Conservation (phyloP, 1,284 basidiomycete species). For the Bjerkandera adusta region DNA sequence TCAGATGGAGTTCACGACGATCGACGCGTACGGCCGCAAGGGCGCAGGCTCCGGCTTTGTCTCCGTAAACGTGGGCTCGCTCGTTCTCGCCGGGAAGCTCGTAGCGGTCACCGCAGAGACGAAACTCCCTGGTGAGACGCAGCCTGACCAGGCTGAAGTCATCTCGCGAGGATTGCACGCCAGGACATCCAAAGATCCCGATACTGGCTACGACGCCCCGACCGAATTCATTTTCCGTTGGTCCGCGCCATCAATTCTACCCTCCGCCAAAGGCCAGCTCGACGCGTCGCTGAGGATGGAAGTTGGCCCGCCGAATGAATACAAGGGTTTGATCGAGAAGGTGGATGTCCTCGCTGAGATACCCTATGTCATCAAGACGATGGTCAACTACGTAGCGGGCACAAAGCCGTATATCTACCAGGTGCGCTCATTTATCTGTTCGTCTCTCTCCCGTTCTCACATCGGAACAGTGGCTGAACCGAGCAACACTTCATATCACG, state of each 20-base stretch:
- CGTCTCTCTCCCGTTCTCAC: slow-evolving; percentile 29
- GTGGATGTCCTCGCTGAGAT: slow-evolving; percentile 97
- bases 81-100: slow-evolving; percentile 79
- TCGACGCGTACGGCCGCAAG: slow-evolving; percentile 68
- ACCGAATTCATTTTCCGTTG: slow-evolving; percentile 74
- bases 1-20: slow-evolving; percentile 97
- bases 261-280: slow-evolving; percentile 52
- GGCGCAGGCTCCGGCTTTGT: slow-evolving; percentile 80
- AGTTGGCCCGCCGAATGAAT: slow-evolving; percentile 48
- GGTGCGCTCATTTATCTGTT: slow-evolving; percentile 40
- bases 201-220: slow-evolving; percentile 85
- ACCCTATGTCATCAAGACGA: slow-evolving; percentile 86
- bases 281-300: slow-evolving; percentile 55
- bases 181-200: slow-evolving; percentile 57
- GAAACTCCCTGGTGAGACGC: slow-evolving; percentile 59
- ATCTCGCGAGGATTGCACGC: slow-evolving; percentile 73
- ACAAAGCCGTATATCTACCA: slow-evolving; percentile 95
- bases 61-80: slow-evolving; percentile 80
- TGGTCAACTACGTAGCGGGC: slow-evolving; percentile 88
- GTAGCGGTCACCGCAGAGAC: slow-evolving; percentile 73
- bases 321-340: slow-evolving; percentile 91
- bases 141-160: slow-evolving; percentile 41
- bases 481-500: slow-evolving; percentile 64
- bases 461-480: slow-evolving; percentile 73
- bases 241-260: slow-evolving; percentile 65